A percentile compares a stretch with the other conserved stretches of the same genome.
Evolutionary conservation across 148 eudicot species (phyloP).

Genomic region (Simmondsia chinensis): DNA sequence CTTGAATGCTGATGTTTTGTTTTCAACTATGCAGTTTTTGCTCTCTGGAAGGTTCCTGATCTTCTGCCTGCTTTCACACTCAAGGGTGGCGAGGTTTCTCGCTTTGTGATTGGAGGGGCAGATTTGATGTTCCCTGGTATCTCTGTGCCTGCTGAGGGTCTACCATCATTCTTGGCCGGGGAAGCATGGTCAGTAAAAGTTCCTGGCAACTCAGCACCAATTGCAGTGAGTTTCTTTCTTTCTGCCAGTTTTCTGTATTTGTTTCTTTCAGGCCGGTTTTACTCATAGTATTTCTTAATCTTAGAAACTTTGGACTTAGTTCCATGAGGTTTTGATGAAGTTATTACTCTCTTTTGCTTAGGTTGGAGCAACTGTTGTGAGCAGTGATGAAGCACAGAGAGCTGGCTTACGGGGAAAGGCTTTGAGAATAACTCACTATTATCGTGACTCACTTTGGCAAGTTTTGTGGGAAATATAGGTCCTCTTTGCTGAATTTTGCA

Average conservation of each 20-base stretch:
- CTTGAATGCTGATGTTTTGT: neutral
- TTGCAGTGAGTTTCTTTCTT: slow-evolving; percentile 45
- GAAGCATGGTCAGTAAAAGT: slow-evolving; percentile 89
- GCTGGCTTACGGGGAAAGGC: slow-evolving; percentile 96
- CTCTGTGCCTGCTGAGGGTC: slow-evolving; percentile 56
- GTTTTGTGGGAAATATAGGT: slow-evolving; percentile 4
- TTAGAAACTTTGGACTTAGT: too few relatives aligned
- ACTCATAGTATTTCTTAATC: too few relatives aligned
- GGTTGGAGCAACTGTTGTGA: slow-evolving; percentile 83
- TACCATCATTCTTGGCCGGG: slow-evolving; percentile 69
- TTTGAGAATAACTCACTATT: slow-evolving; percentile 57
- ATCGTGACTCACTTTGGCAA: slow-evolving; percentile 73
- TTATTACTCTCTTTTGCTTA: slow-evolving; percentile 12
- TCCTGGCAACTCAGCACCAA: slow-evolving; percentile 88
- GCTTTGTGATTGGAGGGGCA: slow-evolving; percentile 84
- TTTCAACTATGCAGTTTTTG: slow-evolving; percentile 52
- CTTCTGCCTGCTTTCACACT: slow-evolving; percentile 76
- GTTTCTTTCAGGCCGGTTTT: too few relatives aligned
- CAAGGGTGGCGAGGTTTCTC: slow-evolving; percentile 95
- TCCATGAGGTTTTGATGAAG: slow-evolving; percentile 1
- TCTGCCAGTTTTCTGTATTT: too few relatives aligned
- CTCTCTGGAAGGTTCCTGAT: slow-evolving; percentile 89
- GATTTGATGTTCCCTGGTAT: slow-evolving; percentile 98
- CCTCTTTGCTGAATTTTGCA: neutral
- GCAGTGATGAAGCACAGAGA: slow-evolving; percentile 66